Base-by-base conservation (phyloP, 192 early-diverging fungal genomes). In the Geranomyces variabilis region DNA sequence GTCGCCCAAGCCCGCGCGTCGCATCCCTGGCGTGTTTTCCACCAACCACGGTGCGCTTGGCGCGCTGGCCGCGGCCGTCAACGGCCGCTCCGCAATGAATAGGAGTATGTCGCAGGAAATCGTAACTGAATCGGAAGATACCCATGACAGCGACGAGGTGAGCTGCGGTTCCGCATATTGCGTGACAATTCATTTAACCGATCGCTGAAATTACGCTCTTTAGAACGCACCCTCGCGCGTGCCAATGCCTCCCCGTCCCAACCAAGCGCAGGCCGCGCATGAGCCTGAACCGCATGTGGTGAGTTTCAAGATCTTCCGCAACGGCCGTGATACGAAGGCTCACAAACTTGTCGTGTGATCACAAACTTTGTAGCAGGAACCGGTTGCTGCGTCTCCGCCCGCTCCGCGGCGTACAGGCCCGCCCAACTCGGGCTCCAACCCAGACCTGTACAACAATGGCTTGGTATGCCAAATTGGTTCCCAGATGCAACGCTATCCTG, bases 11-110 rank as follows among this genome's bases (percentile, higher is more conserved):
- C 78, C 78, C 13, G 36, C 36, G 36, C 41, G 67, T 21, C 72
- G 66, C 26, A 83, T 80, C 53, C 77, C 79, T 14, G 82, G 79
- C 15, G 61, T 81, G 4, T 81, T 79, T 48, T 55, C 70, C 0
- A 81, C 73, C 2, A 70, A 67, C 36, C 81, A 83, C 57, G 74
- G 76, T 17, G 81, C 81, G 7, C 63, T 83, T 45, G 78, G 76
- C 30, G 76, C 76, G 0, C 69, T 83, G 34, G 81, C 81, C 15
- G 66, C 73, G 13, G 81, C 81, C 10, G 77, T 83, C 60, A 75
- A 69, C 10, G 63, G 69, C 36, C 41, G 63, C 13, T 17, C 30
- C 5, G 44, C 46, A 19, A n/a, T 64, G 15, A n/a, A 19, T 4
- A 64, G 63, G 28, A 64, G 63, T 29, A 29, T 29, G 34, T 45